Percentiles rank a stretch among this genome's conserved stretches.
These are phyloP conservation scores for Kazachstania viticola DNA, from an alignment of 805 yeast species.

Conservation along the genomic window DNA sequence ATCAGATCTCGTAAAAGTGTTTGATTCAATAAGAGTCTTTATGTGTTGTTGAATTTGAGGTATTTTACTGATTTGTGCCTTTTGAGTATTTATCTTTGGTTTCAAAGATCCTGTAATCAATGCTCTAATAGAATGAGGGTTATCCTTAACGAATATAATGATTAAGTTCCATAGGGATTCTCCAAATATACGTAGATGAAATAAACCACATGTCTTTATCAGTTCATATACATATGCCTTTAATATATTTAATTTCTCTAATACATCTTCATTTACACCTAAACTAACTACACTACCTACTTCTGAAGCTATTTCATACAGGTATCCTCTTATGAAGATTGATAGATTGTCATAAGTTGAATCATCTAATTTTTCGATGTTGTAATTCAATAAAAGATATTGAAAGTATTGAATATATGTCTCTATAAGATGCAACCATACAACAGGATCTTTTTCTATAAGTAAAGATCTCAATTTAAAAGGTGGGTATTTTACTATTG, in stretches of 20 bases:
- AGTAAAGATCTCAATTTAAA: constrained; percentile 64
- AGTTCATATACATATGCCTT: constrained; percentile 40
- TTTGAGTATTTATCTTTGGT: constrained; percentile 21
- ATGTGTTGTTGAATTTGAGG: constrained; percentile 43
- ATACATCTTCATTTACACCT: constrained; percentile 64
- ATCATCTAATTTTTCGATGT: constrained; percentile 33
- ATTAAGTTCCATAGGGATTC: constrained; percentile 56
- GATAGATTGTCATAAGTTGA: constrained; percentile 49
- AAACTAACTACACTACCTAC: constrained; percentile 49
- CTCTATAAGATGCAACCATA: constrained; percentile 65
- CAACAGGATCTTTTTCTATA: constrained; percentile 74
- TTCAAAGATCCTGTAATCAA: constrained; percentile 41
- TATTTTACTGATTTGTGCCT: constrained; percentile 25
- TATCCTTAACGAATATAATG: constrained; percentile 37
- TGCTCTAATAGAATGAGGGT: constrained; percentile 35
- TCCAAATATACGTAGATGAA: constrained; percentile 46
- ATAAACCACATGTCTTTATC: constrained; percentile 40
- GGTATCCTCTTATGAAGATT: constrained; percentile 42
- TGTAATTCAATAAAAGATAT: constrained; percentile 30
- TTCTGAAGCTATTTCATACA: constrained; percentile 53
- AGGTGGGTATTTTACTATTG: constrained; percentile 64
- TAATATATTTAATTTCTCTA: constrained; percentile 37
- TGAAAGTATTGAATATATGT: constrained; percentile 45
- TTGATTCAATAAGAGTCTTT: constrained; percentile 34
- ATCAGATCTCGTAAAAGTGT: constrained; percentile 36